A percentile compares a stretch with the other conserved stretches of the same genome.
phyloP scores from a whole-genome alignment of 306 rosid genomes.

The Glycine latifolia region DNA sequence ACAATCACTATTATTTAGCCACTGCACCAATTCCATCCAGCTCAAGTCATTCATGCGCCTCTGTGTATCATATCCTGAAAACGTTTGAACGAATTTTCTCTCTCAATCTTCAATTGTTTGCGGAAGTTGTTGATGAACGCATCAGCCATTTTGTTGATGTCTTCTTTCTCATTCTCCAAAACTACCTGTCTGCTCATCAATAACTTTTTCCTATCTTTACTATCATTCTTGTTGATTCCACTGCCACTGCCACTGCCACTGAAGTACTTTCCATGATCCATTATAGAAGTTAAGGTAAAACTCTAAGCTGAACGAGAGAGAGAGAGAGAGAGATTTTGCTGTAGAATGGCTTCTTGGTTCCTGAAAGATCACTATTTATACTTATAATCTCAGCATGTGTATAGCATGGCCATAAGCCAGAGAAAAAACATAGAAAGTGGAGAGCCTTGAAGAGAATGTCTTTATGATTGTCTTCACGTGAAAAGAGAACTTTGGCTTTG shows the following conservation, averaged over 20 bases:
- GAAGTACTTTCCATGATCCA: conserved; percentile 57
- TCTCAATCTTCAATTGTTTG: conserved; percentile 61
- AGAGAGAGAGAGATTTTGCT: not conserved
- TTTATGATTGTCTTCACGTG: not conserved
- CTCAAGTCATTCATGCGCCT: conserved; percentile 46
- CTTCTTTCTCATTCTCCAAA: conserved; percentile 45
- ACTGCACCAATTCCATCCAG: not conserved
- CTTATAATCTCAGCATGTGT: not conserved
- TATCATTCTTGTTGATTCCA: conserved; percentile 27
- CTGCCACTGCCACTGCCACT: too few relatives aligned
- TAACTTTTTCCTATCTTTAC: conserved; percentile 31
- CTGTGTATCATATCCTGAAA: conserved; percentile 52
- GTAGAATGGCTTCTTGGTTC: conserved; percentile 9
- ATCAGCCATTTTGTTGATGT: conserved; percentile 62
- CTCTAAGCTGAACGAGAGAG: not conserved
- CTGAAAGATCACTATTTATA: not conserved
- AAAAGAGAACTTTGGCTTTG: not conserved
- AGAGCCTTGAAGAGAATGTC: not conserved
- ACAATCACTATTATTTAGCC: not conserved
- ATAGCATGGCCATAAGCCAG: not conserved
- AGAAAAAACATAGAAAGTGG: conserved; percentile 36
- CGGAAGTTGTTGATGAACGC: conserved; percentile 68
- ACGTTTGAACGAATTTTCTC: conserved; percentile 57
- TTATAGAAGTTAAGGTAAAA: conserved; percentile 6
- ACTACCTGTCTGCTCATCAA: conserved; percentile 2